Conservation (phyloP, 2,329 filamentous ascomycete genomes). For the Penicillium palitans region DNA sequence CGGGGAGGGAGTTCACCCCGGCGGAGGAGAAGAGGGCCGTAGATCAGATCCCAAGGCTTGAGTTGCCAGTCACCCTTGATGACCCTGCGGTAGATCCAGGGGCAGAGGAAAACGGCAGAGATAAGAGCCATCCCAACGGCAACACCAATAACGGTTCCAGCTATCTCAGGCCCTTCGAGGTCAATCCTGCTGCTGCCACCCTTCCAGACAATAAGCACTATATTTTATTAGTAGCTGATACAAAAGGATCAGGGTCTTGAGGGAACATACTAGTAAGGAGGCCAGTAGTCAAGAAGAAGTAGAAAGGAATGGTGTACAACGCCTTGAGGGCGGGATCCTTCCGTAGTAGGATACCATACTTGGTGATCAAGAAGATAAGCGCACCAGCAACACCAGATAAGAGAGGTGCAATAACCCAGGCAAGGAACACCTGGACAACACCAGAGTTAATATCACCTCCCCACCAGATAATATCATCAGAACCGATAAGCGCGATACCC, state of each 20-base stretch:
- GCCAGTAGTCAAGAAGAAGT: background rate
- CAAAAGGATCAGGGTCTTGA: background rate
- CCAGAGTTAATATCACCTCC: constrained; percentile 1
- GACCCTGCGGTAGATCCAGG: background rate
- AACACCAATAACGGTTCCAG: background rate
- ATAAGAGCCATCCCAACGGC: background rate
- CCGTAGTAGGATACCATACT: background rate
- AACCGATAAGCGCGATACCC: background rate
- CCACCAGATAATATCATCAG: constrained; percentile 1
- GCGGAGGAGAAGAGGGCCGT: background rate
- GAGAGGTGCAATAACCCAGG: background rate
- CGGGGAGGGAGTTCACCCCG: background rate
- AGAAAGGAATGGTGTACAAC: background rate
- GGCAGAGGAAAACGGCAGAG: background rate
- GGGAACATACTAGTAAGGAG: background rate
- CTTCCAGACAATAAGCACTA: constrained; percentile 2
- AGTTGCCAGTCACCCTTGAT: background rate
- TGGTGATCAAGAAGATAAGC: background rate
- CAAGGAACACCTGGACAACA: background rate
- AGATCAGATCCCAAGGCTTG: background rate
- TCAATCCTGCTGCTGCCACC: background rate
- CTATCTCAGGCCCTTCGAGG: background rate
- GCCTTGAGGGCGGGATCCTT: background rate
- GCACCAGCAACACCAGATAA: background rate
- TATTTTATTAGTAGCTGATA: background rate